Percentiles rank a stretch among this genome's conserved stretches.
These are phyloP conservation scores for Umbelopsis isabellina DNA, from an alignment of 192 early-diverging fungal genomes.

Conservation along the genomic window DNA sequence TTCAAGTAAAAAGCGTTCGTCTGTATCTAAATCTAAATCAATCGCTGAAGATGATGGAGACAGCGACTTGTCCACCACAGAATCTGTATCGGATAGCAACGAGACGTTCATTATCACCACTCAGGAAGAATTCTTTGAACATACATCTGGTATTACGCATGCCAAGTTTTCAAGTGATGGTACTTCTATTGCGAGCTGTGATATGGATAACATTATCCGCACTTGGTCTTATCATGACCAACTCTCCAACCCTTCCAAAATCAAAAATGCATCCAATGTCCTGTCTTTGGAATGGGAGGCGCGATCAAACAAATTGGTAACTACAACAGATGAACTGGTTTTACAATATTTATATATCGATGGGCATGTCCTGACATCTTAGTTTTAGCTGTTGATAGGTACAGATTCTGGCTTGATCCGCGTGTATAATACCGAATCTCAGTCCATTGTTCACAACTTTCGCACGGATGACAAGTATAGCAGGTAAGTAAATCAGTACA, in stretches of 20 bases:
- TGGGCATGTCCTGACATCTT: constrained; percentile 48
- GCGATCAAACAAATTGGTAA: constrained; percentile 49
- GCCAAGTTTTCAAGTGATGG: constrained; percentile 61
- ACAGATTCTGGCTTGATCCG: constrained; percentile 53
- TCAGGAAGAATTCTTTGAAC: constrained; percentile 61
- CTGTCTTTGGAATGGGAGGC: constrained; percentile 50
- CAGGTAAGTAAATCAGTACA: constrained; percentile 27
- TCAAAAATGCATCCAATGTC: constrained; percentile 44
- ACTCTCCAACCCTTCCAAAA: constrained; percentile 32
- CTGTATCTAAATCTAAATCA: background rate
- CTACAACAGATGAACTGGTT: constrained; percentile 47
- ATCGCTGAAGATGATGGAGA: background rate
- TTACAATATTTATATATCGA: no score
- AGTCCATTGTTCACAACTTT: constrained; percentile 61
- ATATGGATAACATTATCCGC: constrained; percentile 61
- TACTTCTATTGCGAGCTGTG: constrained; percentile 62
- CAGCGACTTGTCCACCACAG: background rate
- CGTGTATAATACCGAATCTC: constrained; percentile 58
- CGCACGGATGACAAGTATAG: constrained; percentile 49
- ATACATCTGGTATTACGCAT: constrained; percentile 59
- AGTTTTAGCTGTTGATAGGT: constrained; percentile 53
- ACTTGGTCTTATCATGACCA: constrained; percentile 49
- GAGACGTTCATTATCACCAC: constrained; percentile 43
- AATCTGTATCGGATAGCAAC: constrained; percentile 9
- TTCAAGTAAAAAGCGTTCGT: background rate